Base-by-base conservation (phyloP, 192 early-diverging fungal genomes). In the Umbelopsis sp. region DNA sequence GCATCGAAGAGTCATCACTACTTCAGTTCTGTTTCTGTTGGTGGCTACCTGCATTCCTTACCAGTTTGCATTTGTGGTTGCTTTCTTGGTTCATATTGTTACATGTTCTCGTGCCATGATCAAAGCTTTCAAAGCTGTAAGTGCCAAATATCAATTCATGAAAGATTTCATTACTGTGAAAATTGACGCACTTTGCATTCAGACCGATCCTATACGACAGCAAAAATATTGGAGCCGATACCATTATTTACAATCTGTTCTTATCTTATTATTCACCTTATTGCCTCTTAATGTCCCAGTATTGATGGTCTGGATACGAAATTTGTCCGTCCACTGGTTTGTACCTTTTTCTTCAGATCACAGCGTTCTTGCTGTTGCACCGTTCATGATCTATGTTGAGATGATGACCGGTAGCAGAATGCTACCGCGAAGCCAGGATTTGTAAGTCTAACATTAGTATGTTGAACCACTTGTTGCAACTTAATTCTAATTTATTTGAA, bases 311-410 rank as follows among this genome's bases (percentile, higher is more conserved):
- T 94, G 92, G 92, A 89, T 91, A 66, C 81, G 91, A 25, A 94
- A 94, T 68, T 70, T 94, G 44, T 86, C 89, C 20, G 92, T 94
- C 10, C 75, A 89, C 67, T 94, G 92, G 92, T 91, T 89, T 69
- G 92, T 88, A 27, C 91, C 91, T 13, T 91, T 92, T 15, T 88
- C 92, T 16, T 92, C 90, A 2, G 91, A 91, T 64, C 91, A 94
- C 69, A 88, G 74, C 65, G 67, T 88, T 25, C 71, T 86, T 10
- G 83, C 85, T 15, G 85, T 88, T 44, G 84, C 84, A 6, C 86
- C 86, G 1, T 82, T 88, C 25, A 83, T 88, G 75, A 80, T 88
- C 64, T 88, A 84, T 65, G 81, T 88, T 21, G 84, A 86, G 25
- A 53, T 84, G 37, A 67, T 88, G 45, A 83, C 81, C 10, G 81